Conservation (phyloP, 192 early-diverging fungal species). For the Rhizophagus prolifer region DNA sequence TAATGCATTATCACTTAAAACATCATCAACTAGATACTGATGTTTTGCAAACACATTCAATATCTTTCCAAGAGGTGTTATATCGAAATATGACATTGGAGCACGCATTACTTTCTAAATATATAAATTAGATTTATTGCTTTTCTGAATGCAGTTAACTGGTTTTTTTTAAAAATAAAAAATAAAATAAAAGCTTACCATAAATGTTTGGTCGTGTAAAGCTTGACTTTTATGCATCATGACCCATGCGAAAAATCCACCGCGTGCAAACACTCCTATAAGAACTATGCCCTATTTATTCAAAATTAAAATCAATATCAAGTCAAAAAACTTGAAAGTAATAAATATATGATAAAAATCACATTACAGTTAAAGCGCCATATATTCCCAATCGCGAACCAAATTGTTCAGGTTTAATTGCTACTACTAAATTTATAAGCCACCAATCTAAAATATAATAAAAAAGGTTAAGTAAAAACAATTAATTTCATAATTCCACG, state of each 20-base stretch:
- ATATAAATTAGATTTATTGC: neutral
- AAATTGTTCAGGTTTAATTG: slow-evolving; percentile 25
- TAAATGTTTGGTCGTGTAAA: slow-evolving; percentile 54
- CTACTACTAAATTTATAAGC: slow-evolving; percentile 39
- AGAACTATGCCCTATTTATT: slow-evolving; percentile 13
- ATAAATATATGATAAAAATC: neutral
- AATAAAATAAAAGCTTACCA: neutral
- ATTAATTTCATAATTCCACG: neutral
- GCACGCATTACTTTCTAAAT: slow-evolving; percentile 64
- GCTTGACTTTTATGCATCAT: slow-evolving; percentile 52
- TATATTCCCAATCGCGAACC: slow-evolving; percentile 56
- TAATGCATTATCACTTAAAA: slow-evolving; percentile 39
- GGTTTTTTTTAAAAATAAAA: neutral
- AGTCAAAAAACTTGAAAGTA: neutral
- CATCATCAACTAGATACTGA: slow-evolving; percentile 42
- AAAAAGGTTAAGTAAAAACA: neutral
- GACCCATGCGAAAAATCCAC: slow-evolving; percentile 51
- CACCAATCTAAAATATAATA: slow-evolving; percentile 45
- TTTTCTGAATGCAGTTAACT: neutral
- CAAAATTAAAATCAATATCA: neutral
- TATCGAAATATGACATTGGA: slow-evolving; percentile 68
- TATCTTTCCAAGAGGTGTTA: slow-evolving; percentile 67
- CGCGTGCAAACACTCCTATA: slow-evolving; percentile 53
- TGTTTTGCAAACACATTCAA: slow-evolving; percentile 61
- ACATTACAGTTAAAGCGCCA: slow-evolving; percentile 46